Evolutionary conservation across 1,284 basidiomycete genomes (phyloP), one percentile per base, ranked within the genome.

Genomic region (Flammula alnicola): DNA sequence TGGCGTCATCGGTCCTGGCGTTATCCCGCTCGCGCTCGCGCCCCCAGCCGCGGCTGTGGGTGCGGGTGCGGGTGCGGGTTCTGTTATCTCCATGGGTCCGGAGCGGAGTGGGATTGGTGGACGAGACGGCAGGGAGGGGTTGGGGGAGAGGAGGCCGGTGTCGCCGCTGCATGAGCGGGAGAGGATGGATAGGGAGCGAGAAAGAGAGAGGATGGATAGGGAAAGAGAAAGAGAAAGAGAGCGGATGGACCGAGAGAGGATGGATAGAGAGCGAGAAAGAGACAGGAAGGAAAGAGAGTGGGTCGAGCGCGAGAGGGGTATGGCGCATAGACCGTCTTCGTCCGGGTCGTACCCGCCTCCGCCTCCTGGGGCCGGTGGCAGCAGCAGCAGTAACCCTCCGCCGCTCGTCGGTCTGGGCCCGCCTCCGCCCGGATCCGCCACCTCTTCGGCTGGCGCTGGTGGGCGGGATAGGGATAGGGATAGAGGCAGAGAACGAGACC

Each of bases 131-230:
- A 20, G 25, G 43, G 36, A 9, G 17, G 23, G 16, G 32, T 44
- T 6, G 14, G 35, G 14, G 23, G 35, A 2, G 36, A 44, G 10
- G 22, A 44, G 10, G 32, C 36, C 12, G n/a, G n/a, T n/a, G n/a
- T n/a, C n/a, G n/a, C n/a, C n/a, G n/a, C 22, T 11, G 11, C 29
- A 40, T 11, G 46, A 47, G 60, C 62, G 14, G 59, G 70, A 35
- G 33, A 53, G 52, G 37, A 47, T 11, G 11, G 45, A 41, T 19
- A 9, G 14, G 33, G n/a, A n/a, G n/a, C n/a, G n/a, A n/a, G 42
- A 44, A 4, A 16, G 42, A n/a, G 42, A 44, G 20, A 17, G 43
- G 17, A 44, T 44, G 43, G 44, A 47, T 9, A 26, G 37, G 14
- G 37, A 39, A 22, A 19, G 39, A n/a, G n/a, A 30, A 32, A 44